phyloP scores from a whole-genome alignment of 73 alveolate genomes.

The Paramecium octaurelia region DNA sequence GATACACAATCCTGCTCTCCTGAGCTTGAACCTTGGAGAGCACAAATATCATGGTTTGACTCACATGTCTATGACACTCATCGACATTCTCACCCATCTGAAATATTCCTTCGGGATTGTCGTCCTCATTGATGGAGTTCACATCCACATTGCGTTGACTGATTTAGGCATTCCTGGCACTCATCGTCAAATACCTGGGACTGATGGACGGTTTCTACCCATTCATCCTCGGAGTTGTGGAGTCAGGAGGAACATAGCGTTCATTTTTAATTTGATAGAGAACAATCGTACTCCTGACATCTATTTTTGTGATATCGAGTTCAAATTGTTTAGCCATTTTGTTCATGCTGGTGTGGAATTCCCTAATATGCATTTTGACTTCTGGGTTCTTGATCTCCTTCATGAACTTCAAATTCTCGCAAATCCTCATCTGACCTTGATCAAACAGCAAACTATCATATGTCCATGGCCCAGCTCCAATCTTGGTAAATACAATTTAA shows the following conservation, averaged over 20 bases:
- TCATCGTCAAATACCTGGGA: not conserved
- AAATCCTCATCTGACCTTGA: not conserved
- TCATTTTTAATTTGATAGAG: conserved; percentile 13
- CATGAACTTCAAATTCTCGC: conserved; percentile 7
- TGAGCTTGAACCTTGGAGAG: not conserved
- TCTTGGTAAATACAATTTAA: conserved; percentile 18
- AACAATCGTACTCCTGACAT: not conserved
- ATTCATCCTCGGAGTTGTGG: not conserved
- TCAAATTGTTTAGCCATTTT: conserved; percentile 16
- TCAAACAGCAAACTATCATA: not conserved
- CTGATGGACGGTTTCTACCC: not conserved
- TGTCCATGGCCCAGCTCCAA: not conserved
- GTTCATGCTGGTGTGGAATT: not conserved
- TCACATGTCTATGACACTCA: not conserved
- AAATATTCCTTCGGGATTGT: not conserved
- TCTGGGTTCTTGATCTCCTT: not conserved
- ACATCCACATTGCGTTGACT: not conserved
- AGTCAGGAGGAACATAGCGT: not conserved
- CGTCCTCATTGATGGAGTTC: not conserved
- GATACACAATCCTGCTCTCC: not conserved
- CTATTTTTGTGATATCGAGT: not conserved
- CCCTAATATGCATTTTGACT: not conserved
- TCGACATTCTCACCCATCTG: not conserved
- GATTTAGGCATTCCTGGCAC: not conserved
- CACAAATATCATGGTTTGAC: conserved; percentile 7